Conservation (phyloP, 2,329 filamentous ascomycete genomes). For the Monilinia polystroma region DNA sequence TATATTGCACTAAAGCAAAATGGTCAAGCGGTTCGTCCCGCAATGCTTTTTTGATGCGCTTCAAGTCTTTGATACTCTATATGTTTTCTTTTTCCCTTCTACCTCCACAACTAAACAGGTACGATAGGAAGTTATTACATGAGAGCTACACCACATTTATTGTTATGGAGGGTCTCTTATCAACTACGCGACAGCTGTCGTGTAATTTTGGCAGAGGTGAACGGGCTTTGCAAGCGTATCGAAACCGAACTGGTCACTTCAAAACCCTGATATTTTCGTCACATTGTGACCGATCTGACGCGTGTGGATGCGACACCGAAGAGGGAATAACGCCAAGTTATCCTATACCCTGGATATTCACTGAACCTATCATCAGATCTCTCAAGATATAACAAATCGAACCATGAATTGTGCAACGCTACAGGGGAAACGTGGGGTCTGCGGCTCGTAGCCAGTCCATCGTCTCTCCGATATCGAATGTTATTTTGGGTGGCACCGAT, state of each 20-base stretch:
- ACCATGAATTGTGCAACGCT: slow-evolving; percentile 16
- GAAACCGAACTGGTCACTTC: slow-evolving; percentile 7
- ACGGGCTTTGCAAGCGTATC: slow-evolving; percentile 1
- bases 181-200: slow-evolving; percentile 5
- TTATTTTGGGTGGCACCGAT: slow-evolving; percentile 4
- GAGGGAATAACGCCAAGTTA: not conserved
- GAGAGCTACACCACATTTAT: slow-evolving; percentile 4
- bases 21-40: slow-evolving; percentile 17
- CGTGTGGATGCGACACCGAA: not conserved
- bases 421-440: slow-evolving; percentile 18
- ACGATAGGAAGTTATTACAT: not conserved
- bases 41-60: not conserved
- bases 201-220: not conserved
- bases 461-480: slow-evolving; percentile 20
- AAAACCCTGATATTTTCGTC: slow-evolving; percentile 3
- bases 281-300: slow-evolving; percentile 20
- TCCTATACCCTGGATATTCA: not conserved
- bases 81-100: not conserved
- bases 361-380: not conserved
- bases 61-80: not conserved
- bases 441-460: slow-evolving; percentile 13
- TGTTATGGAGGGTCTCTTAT: not conserved
- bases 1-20: slow-evolving; percentile 5
- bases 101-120: not conserved
- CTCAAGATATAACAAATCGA: slow-evolving; percentile 13